Evolutionary conservation across 2,329 filamentous ascomycete genomes (phyloP).

Genomic region (Aspergillus novoparasiticus): DNA sequence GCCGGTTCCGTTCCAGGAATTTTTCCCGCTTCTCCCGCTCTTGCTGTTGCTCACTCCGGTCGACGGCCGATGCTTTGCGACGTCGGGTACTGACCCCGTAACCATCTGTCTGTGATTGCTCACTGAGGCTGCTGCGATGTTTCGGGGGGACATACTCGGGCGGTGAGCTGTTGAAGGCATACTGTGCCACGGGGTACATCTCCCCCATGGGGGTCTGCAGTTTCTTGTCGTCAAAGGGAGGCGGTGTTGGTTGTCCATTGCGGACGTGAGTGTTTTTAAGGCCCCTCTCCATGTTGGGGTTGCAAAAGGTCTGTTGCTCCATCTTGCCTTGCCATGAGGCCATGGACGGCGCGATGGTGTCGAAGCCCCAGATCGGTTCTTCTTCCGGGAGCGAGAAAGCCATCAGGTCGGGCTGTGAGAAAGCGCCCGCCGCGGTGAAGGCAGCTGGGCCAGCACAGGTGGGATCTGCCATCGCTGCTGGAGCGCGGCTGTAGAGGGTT

Average conservation of each 20-base stretch:
- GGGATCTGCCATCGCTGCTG: not conserved
- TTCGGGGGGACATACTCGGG: not conserved
- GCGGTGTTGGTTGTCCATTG: slow-evolving; percentile 42
- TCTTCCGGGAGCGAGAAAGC: not conserved
- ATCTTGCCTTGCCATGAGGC: not conserved
- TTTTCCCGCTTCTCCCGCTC: slow-evolving; percentile 48
- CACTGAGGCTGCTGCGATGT: not conserved
- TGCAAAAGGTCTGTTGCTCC: not conserved
- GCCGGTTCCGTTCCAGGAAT: slow-evolving; percentile 61
- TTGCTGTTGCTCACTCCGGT: slow-evolving; percentile 15
- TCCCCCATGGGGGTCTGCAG: not conserved
- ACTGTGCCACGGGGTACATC: not conserved
- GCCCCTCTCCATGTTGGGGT: not conserved
- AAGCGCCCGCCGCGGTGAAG: not conserved
- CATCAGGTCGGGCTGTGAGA: not conserved
- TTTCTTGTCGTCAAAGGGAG: slow-evolving; percentile 35
- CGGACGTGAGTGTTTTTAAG: slow-evolving; percentile 39
- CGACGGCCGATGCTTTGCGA: not conserved
- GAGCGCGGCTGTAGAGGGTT: not conserved
- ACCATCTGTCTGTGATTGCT: not conserved
- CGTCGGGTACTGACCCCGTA: not conserved
- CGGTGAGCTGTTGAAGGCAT: not conserved
- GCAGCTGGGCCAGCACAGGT: not conserved
- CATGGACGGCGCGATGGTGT: not conserved
- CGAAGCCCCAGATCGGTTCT: not conserved